Evolutionary conservation across 2,329 filamentous ascomycete genomes (phyloP).

Genomic region (Botrytis fragariae): DNA sequence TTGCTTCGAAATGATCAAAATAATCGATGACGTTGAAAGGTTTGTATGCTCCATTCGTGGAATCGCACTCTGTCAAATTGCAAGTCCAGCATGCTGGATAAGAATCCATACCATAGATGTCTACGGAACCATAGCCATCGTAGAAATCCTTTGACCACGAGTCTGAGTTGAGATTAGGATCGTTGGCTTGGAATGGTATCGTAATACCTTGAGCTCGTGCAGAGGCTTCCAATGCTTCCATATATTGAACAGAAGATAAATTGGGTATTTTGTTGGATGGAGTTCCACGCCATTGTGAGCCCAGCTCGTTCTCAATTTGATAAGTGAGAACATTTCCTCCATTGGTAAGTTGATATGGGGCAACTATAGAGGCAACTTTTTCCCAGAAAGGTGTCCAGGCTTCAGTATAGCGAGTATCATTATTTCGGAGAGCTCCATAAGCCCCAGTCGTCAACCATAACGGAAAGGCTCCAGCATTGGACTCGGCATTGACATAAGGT

Average conservation of each 20-base stretch:
- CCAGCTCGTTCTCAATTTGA: conserved; percentile 58
- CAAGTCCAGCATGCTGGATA: conserved; percentile 62
- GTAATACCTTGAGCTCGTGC: conserved; percentile 57
- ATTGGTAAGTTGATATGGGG: conserved; percentile 54
- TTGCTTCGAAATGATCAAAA: conserved; percentile 37
- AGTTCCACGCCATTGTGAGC: conserved; percentile 43
- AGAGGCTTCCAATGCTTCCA: conserved; percentile 54
- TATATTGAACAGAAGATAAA: conserved; percentile 50
- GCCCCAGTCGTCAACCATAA: conserved; percentile 61
- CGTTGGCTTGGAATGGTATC: conserved; percentile 57
- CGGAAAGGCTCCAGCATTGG: conserved; percentile 60
- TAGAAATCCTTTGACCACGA: conserved; percentile 62
- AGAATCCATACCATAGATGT: conserved; percentile 52
- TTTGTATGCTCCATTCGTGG: conserved; percentile 55
- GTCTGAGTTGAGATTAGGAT: conserved; percentile 56
- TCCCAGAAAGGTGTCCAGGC: conserved; percentile 55
- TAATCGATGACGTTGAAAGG: conserved; percentile 46
- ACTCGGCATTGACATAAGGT: conserved; percentile 64
- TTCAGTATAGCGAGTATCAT: conserved; percentile 51
- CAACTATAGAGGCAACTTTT: conserved; percentile 50
- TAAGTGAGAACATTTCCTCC: conserved; percentile 56
- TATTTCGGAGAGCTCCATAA: conserved; percentile 52
- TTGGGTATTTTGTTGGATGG: conserved; percentile 48
- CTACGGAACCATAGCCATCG: conserved; percentile 53
- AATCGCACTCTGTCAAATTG: conserved; percentile 58